A percentile compares a stretch with the other conserved stretches of the same genome.
Conservation (phyloP, 768 basidiomycete genomes). For the Boletus vinaceobasis region DNA sequence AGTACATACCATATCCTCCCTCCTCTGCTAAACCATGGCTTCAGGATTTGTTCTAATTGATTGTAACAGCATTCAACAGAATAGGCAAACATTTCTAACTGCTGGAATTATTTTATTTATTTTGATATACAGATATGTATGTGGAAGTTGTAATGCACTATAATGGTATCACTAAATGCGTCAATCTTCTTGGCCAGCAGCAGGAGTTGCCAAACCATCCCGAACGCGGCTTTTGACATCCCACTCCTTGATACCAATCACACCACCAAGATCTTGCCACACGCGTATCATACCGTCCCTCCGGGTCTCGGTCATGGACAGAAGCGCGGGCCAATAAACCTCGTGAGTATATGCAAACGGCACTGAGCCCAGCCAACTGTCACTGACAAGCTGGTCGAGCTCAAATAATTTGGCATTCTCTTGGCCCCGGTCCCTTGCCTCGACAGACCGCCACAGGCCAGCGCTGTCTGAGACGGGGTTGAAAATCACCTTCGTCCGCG, state of each 20-base stretch:
- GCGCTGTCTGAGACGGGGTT: constrained; percentile 47
- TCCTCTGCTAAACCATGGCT: no score
- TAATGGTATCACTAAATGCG: not conserved
- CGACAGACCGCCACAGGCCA: constrained; percentile 28
- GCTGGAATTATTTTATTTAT: no score
- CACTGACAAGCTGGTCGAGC: constrained; percentile 63
- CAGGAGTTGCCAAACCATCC: constrained; percentile 10
- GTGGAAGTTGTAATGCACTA: no score
- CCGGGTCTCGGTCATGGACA: constrained; percentile 51
- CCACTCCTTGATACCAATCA: constrained; percentile 74
- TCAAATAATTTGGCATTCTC: constrained; percentile 47
- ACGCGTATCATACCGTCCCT: constrained; percentile 48
- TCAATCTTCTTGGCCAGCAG: not conserved
- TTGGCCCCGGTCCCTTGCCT: constrained; percentile 18
- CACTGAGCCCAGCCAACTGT: constrained; percentile 65
- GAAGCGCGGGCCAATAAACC: constrained; percentile 69
- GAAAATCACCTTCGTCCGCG: constrained; percentile 70
- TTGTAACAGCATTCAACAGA: no score
- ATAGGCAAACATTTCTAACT: no score
- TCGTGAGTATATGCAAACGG: constrained; percentile 73
- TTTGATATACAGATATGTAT: no score
- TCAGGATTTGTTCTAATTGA: no score
- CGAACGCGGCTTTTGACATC: constrained; percentile 53
- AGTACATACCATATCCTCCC: no score
- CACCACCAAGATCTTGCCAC: constrained; percentile 69